These are phyloP conservation scores for Neurospora cerealis DNA, from an alignment of 495 filamentous ascomycete genomes.

Conservation along the genomic window DNA sequence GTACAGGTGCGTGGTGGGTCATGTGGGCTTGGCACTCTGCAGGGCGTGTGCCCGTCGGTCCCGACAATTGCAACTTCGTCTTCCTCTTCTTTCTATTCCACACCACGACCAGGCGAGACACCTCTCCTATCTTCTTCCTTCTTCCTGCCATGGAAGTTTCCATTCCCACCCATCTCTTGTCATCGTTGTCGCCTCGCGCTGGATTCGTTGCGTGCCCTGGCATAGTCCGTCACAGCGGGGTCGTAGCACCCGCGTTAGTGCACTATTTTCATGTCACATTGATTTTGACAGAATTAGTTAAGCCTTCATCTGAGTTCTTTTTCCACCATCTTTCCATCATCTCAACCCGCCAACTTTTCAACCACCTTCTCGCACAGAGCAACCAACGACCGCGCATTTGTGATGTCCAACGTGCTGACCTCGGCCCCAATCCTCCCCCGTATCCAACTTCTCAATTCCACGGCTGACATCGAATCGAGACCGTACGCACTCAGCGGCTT, in stretches of 20 bases:
- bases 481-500: constrained; percentile 10
- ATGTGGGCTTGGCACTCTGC: neutral
- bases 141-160: too few species aligned
- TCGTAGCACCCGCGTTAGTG: neutral
- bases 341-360: neutral
- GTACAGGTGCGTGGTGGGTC: neutral
- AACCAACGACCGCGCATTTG: constrained; percentile 1
- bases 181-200: too few species aligned
- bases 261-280: neutral
- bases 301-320: neutral
- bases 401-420: constrained; percentile 2
- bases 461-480: constrained; percentile 4
- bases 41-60: neutral
- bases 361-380: constrained; percentile 5
- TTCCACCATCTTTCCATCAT: neutral
- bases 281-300: neutral
- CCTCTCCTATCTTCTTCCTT: too few species aligned
- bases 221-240: neutral
- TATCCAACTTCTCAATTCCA: constrained; percentile 5
- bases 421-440: neutral
- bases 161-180: too few species aligned
- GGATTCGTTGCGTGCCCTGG: neutral
- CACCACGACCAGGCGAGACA: too few species aligned
- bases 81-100: neutral
- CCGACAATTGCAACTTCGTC: neutral